Percentiles rank a stretch among this genome's conserved stretches.
Evolutionary conservation across 2,329 filamentous ascomycete genomes (phyloP).

Genomic region (Botrytis pseudocinerea): DNA sequence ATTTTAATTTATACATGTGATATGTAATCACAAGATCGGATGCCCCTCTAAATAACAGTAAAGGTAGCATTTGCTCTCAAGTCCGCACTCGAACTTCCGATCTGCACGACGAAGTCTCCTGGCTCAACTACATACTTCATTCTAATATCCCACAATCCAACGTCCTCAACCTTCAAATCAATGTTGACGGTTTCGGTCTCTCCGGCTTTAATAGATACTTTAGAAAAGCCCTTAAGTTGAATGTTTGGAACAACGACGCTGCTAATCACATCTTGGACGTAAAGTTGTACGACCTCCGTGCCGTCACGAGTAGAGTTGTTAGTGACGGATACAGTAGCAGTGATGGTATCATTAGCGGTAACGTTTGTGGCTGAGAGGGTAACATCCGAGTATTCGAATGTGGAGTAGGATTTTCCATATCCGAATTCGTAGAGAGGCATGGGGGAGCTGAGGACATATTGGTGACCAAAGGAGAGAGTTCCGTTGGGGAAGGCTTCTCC

Average conservation of each 20-base stretch:
- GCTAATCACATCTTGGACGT: slow-evolving; percentile 51
- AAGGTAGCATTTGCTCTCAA: slow-evolving; percentile 57
- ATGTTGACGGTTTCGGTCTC: slow-evolving; percentile 57
- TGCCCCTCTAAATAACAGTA: slow-evolving; percentile 45
- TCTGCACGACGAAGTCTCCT: slow-evolving; percentile 63
- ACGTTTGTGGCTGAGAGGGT: slow-evolving; percentile 45
- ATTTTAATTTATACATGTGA: background rate
- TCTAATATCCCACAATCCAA: slow-evolving; percentile 70
- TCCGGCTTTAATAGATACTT: slow-evolving; percentile 59
- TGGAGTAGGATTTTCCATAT: slow-evolving; percentile 72
- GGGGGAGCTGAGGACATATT: slow-evolving; percentile 78
- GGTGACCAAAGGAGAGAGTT: slow-evolving; percentile 80
- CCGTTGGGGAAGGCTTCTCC: slow-evolving; percentile 72
- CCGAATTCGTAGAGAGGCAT: slow-evolving; percentile 83
- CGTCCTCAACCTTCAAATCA: slow-evolving; percentile 61
- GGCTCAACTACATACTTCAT: slow-evolving; percentile 76
- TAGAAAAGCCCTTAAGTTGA: slow-evolving; percentile 70
- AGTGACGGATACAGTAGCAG: slow-evolving; percentile 54
- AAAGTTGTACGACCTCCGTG: slow-evolving; percentile 57
- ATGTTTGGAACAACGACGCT: slow-evolving; percentile 66
- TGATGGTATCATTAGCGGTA: slow-evolving; percentile 50
- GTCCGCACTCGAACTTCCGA: slow-evolving; percentile 61
- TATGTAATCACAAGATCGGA: background rate
- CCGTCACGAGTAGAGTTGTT: slow-evolving; percentile 59
- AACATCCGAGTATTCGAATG: slow-evolving; percentile 55